phyloP scores from a whole-genome alignment of 208 protist genomes.

The Acanthamoeba royreba region DNA sequence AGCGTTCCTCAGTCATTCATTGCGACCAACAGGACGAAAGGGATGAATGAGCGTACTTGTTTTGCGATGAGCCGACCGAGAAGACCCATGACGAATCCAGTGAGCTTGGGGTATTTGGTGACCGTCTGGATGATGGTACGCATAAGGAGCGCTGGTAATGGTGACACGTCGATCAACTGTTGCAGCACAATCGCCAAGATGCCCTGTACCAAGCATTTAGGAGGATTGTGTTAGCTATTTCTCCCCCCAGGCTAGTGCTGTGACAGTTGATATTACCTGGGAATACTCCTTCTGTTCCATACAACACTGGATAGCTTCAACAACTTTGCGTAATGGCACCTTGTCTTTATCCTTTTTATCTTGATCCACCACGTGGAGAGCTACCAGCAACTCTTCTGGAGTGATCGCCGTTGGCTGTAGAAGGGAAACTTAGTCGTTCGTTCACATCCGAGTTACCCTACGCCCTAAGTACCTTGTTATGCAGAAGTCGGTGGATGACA shows the following conservation, averaged over 20 bases:
- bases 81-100: neutral
- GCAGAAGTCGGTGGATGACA: slow-evolving; percentile 1
- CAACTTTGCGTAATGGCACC: neutral
- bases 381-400: neutral
- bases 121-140: neutral
- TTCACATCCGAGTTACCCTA: too few relatives aligned
- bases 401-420: neutral
- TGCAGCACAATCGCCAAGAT: slow-evolving; percentile 11
- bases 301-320: neutral
- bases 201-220: too few relatives aligned
- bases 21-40: neutral
- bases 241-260: too few relatives aligned
- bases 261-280: too few relatives aligned
- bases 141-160: neutral
- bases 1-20: neutral
- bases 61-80: neutral
- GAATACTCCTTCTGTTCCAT: neutral
- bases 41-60: neutral
- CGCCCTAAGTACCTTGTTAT: slow-evolving; percentile 39
- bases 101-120: neutral
- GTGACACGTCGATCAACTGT: neutral
- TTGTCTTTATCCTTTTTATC: neutral
- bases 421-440: too few relatives aligned
- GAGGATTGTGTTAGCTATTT: too few relatives aligned
- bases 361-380: neutral